Percentiles rank a stretch among this genome's conserved stretches.
These are phyloP conservation scores for Neurospora hispaniola DNA, from an alignment of 495 filamentous ascomycete species.

Conservation along the genomic window DNA sequence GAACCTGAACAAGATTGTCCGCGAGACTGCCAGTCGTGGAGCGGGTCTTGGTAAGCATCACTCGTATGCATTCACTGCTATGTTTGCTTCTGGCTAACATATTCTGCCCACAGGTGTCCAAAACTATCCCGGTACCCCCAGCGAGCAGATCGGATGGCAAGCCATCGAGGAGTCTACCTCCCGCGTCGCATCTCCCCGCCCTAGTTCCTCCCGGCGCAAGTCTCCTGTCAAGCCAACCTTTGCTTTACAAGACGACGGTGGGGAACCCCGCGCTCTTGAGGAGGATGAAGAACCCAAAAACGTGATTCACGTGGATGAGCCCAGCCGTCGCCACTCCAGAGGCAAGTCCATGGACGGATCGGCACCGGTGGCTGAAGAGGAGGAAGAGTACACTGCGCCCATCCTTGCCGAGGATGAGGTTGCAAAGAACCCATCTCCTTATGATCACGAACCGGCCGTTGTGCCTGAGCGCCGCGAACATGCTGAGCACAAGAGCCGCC, in stretches of 20 bases:
- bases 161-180: slow-evolving; percentile 70
- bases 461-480: slow-evolving; percentile 55
- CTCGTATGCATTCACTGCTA: background rate
- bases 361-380: slow-evolving; percentile 24
- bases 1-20: slow-evolving; percentile 83
- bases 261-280: slow-evolving; percentile 32
- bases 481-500: slow-evolving; percentile 49
- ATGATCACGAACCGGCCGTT: slow-evolving; percentile 52
- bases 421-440: slow-evolving; percentile 55
- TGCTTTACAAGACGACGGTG: slow-evolving; percentile 12
- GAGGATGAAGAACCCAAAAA: slow-evolving; percentile 13
- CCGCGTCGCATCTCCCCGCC: slow-evolving; percentile 54
- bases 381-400: slow-evolving; percentile 49
- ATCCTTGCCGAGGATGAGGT: slow-evolving; percentile 91
- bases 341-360: slow-evolving; percentile 44
- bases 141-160: slow-evolving; percentile 70
- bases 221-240: slow-evolving; percentile 15
- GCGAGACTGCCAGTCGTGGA: slow-evolving; percentile 54
- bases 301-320: slow-evolving; percentile 69
- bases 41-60: slow-evolving; percentile 49
- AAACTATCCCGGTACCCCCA: slow-evolving; percentile 52
- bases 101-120: slow-evolving; percentile 29
- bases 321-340: slow-evolving; percentile 51
- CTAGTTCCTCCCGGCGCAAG: slow-evolving; percentile 33
- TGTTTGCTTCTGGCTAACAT: slow-evolving; percentile 17